Evolutionary conservation across 768 basidiomycete species (phyloP).

Genomic region (Pleurotus sapidus): DNA sequence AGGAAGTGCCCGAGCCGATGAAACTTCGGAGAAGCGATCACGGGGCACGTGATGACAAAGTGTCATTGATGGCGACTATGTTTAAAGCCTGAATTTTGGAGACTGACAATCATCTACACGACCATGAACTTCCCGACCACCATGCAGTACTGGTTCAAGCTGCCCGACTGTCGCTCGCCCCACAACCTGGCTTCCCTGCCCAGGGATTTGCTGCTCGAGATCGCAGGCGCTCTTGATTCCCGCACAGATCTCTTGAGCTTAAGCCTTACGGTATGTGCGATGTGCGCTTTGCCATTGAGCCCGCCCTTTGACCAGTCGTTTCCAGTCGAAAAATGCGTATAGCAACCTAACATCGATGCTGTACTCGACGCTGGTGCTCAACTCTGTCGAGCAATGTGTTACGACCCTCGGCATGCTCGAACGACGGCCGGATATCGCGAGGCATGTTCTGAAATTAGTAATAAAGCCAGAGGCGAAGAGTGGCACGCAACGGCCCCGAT

Average conservation of each 20-base stretch:
- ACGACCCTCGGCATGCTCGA: conserved; percentile 64
- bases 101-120: neutral
- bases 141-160: neutral
- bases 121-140: neutral
- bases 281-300: neutral
- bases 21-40: neutral
- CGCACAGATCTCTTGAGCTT: conserved; percentile 57
- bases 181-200: conserved; percentile 30
- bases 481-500: conserved; percentile 18
- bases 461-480: conserved; percentile 36
- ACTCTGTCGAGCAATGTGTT: conserved; percentile 56
- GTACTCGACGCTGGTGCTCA: conserved; percentile 56
- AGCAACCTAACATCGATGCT: conserved; percentile 51
- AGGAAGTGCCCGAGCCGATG: neutral
- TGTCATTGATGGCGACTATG: neutral
- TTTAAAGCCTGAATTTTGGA: neutral
- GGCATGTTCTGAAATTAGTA: conserved; percentile 62
- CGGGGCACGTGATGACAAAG: neutral
- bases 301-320: no score
- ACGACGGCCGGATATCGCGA: conserved; percentile 51
- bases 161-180: neutral
- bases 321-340: conserved; percentile 37
- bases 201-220: conserved; percentile 65
- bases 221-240: conserved; percentile 51
- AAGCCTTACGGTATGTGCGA: conserved; percentile 51